Conservation (phyloP, 2,329 filamentous ascomycete species). For the Sarocladium brachiariae region DNA sequence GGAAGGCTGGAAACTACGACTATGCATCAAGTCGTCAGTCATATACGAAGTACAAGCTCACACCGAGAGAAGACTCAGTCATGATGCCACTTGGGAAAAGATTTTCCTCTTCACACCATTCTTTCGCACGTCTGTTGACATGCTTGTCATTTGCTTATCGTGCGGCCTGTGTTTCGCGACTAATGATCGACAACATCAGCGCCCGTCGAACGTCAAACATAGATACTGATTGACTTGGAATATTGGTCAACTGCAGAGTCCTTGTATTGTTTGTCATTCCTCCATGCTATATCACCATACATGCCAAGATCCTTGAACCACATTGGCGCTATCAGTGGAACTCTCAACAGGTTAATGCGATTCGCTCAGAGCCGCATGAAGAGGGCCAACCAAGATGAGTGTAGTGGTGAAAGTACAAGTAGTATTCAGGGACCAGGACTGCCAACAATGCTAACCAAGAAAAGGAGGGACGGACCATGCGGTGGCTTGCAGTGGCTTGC, state of each 20-base stretch:
- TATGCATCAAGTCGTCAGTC: no score
- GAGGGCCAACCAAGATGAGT: background rate
- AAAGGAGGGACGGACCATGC: conserved; percentile 8
- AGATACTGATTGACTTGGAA: no score
- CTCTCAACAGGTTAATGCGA: no score
- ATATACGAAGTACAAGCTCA: no score
- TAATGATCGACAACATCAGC: background rate
- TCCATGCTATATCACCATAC: conserved; percentile 1
- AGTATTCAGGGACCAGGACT: conserved; percentile 2
- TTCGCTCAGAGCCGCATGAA: background rate
- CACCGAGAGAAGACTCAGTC: no score
- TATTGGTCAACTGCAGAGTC: no score
- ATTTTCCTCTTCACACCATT: background rate
- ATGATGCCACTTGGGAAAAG: no score
- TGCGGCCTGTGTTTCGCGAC: background rate
- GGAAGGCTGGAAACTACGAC: background rate
- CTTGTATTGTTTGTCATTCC: background rate
- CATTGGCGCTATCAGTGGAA: conserved; percentile 3
- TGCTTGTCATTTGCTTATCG: background rate
- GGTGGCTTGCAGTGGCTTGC: conserved; percentile 8
- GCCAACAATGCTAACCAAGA: background rate
- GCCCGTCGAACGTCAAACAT: background rate
- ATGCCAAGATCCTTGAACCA: background rate
- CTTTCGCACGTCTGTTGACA: background rate
- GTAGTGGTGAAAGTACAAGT: background rate